Evolutionary conservation across 495 filamentous ascomycete species (phyloP).

Genomic region (Ascobolus immersus): DNA sequence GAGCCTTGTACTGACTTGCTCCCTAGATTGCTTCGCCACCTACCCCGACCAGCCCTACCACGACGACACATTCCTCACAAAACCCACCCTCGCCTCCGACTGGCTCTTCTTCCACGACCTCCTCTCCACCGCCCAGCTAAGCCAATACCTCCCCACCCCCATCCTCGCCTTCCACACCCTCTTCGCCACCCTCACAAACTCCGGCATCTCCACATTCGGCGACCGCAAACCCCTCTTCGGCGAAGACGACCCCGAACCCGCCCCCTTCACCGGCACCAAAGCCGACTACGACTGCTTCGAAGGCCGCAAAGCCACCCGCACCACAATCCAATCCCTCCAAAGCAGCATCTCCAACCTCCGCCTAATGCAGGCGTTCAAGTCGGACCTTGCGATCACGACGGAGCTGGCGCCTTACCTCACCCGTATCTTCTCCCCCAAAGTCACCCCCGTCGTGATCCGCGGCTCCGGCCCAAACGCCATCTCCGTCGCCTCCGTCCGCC

Average conservation of each 20-base stretch:
- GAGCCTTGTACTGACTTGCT: not conserved
- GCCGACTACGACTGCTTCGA: conserved; percentile 63
- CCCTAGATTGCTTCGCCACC: conserved; percentile 42
- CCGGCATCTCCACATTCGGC: not conserved
- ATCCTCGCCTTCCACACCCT: conserved; percentile 76
- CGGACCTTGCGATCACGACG: conserved; percentile 41
- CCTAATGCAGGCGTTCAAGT: conserved; percentile 52
- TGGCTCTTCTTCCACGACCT: conserved; percentile 87
- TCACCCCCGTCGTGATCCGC: conserved; percentile 67
- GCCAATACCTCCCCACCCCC: conserved; percentile 59
- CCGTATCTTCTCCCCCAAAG: conserved; percentile 58
- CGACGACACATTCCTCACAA: conserved; percentile 73
- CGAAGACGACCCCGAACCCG: conserved; percentile 5
- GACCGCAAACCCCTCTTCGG: too few species aligned
- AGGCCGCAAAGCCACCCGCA: conserved; percentile 37
- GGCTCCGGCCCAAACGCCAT: conserved; percentile 28
- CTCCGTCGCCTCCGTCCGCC: conserved; percentile 60
- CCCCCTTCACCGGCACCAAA: conserved; percentile 50
- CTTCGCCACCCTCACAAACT: conserved; percentile 37
- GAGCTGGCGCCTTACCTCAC: conserved; percentile 66
- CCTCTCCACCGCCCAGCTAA: conserved; percentile 72
- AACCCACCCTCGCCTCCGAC: conserved; percentile 65
- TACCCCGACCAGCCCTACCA: conserved; percentile 74
- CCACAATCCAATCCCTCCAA: conserved; percentile 27
- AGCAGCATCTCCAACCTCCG: conserved; percentile 21